A percentile compares a stretch with the other conserved stretches of the same genome.
phyloP scores from a whole-genome alignment of 306 rosid genomes.

The Corylus americana region DNA sequence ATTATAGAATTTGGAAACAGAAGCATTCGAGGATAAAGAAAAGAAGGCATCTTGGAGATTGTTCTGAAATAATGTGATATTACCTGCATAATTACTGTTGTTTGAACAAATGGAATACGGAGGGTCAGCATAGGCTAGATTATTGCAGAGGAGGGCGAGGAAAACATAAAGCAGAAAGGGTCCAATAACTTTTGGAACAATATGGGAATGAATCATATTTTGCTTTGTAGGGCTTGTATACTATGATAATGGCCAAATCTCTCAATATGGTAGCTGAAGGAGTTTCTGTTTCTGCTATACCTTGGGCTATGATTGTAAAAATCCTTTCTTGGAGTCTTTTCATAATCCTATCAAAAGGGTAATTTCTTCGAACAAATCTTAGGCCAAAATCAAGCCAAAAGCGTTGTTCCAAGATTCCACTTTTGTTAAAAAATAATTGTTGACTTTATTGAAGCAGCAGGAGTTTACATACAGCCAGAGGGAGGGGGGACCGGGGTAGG shows the following conservation, averaged over 20 bases:
- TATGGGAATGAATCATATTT: constrained; percentile 22
- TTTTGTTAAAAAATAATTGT: no score
- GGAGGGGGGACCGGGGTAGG: no score
- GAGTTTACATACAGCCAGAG: no score
- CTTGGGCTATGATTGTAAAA: background rate
- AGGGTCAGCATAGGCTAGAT: constrained; percentile 1
- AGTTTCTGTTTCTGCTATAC: constrained; percentile 1
- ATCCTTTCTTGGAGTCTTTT: background rate
- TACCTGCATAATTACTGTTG: constrained; percentile 17
- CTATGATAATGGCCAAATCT: background rate
- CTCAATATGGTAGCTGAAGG: background rate
- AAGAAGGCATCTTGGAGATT: constrained; percentile 30
- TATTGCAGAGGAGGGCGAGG: background rate
- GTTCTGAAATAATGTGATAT: constrained; percentile 17
- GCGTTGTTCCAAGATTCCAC: no score
- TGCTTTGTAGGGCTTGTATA: background rate
- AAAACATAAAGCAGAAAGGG: constrained; percentile 22
- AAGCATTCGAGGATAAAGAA: constrained; percentile 35
- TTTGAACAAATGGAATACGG: constrained; percentile 39
- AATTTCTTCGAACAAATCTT: constrained; percentile 7
- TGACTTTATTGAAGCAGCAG: background rate
- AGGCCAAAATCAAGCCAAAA: no score
- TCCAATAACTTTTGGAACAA: constrained; percentile 14
- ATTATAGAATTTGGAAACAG: constrained; percentile 28
- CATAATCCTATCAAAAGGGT: background rate